These are phyloP conservation scores for Naegleria gruberi DNA, from an alignment of 208 protist species.

Conservation along the genomic window DNA sequence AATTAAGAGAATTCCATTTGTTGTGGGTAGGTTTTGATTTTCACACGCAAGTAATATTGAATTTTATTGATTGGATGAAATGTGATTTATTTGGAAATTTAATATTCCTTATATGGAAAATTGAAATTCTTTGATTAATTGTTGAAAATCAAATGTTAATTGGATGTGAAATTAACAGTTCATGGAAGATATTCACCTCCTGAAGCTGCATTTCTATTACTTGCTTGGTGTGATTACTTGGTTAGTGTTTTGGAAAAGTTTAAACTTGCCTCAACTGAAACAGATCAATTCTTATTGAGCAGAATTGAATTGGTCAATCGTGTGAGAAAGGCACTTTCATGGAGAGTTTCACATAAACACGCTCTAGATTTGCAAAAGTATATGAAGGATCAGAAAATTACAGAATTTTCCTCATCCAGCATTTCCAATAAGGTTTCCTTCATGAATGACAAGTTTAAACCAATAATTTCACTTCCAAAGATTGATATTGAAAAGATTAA, in stretches of 20 bases:
- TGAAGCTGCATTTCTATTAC: background rate
- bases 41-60: background rate
- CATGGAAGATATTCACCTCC: background rate
- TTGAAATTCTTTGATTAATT: background rate
- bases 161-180: too few species aligned
- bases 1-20: background rate
- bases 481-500: background rate
- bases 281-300: background rate
- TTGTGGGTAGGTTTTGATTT: background rate
- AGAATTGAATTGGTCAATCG: background rate
- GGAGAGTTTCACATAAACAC: background rate
- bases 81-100: too few species aligned
- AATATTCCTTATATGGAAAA: background rate
- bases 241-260: background rate
- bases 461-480: background rate
- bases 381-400: background rate
- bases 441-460: background rate
- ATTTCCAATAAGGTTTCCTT: background rate
- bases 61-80: too few species aligned
- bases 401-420: background rate
- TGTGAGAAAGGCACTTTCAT: background rate
- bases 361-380: background rate
- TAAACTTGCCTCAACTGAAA: background rate
- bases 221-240: background rate
- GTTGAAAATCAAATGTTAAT: too few species aligned